Conservation (phyloP, 208 protist genomes). For the Crithidia brevicula region DNA sequence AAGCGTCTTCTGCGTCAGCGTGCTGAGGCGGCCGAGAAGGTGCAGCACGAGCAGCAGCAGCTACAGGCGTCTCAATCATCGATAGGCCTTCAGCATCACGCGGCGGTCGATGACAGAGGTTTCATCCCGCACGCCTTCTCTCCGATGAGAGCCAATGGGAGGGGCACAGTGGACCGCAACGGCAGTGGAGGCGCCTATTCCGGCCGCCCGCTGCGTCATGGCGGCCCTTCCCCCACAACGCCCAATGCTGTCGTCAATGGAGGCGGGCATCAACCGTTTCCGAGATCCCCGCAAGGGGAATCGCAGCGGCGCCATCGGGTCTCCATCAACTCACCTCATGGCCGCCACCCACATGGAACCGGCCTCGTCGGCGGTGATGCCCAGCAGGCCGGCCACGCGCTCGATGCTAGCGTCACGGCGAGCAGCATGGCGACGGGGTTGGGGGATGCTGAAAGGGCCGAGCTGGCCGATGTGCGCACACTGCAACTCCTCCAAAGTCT, state of each 20-base stretch:
- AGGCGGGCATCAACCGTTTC: background rate
- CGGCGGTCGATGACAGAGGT: too few relatives aligned
- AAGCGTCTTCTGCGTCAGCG: constrained; percentile 48
- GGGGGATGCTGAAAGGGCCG: background rate
- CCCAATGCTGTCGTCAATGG: too few relatives aligned
- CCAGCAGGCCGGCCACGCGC: background rate
- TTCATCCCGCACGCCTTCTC: background rate
- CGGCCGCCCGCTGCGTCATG: background rate
- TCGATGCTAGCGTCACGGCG: background rate
- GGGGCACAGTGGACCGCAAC: too few relatives aligned
- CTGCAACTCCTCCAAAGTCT: constrained; percentile 33
- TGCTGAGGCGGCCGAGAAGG: constrained; percentile 12
- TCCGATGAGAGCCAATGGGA: too few relatives aligned
- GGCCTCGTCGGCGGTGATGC: background rate
- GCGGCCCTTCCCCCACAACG: background rate
- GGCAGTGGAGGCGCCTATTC: too few relatives aligned
- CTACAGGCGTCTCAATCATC: too few relatives aligned
- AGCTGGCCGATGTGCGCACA: constrained; percentile 27
- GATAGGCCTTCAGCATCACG: too few relatives aligned
- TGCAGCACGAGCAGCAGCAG: constrained; percentile 8
- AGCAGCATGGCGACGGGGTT: background rate
- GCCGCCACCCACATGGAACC: too few relatives aligned
- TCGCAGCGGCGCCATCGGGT: background rate
- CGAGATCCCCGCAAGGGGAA: background rate
- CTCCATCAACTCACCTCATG: background rate